phyloP scores from a whole-genome alignment of 164 flowering plant genomes.

The Annona cherimola region DNA sequence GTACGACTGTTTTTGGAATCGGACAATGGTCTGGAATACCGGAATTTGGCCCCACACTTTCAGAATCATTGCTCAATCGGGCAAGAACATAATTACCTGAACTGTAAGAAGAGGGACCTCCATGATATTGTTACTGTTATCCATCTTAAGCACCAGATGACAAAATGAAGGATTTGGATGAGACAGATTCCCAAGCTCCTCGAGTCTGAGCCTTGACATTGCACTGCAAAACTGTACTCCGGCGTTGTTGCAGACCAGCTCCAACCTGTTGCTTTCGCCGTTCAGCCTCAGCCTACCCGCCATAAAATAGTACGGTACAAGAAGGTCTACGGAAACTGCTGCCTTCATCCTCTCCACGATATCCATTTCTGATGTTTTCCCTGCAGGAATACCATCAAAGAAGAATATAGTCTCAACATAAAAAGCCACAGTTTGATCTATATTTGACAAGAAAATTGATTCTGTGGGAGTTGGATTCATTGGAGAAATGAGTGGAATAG shows the following conservation, averaged over 20 bases:
- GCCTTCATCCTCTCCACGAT: slow-evolving; percentile 29
- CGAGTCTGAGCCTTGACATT: slow-evolving; percentile 26
- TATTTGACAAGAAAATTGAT: slow-evolving; percentile 36
- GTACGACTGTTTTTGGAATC: too few relatives aligned
- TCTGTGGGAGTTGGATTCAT: slow-evolving; percentile 26
- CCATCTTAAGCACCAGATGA: slow-evolving; percentile 29
- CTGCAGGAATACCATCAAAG: slow-evolving; percentile 17
- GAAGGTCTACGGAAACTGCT: slow-evolving; percentile 30
- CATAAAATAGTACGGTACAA: slow-evolving; percentile 45
- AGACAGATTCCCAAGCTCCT: slow-evolving; percentile 36
- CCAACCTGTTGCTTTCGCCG: slow-evolving; percentile 24
- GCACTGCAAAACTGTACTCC: slow-evolving; percentile 36
- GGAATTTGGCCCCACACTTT: not conserved
- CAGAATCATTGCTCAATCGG: not conserved
- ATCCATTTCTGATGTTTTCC: slow-evolving; percentile 8
- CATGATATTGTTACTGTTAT: slow-evolving; percentile 16
- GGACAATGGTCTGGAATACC: not conserved
- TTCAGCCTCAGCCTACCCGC: slow-evolving; percentile 40
- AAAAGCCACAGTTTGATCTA: slow-evolving; percentile 41
- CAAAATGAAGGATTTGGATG: slow-evolving; percentile 35
- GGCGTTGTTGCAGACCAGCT: slow-evolving; percentile 45
- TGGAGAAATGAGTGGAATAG: slow-evolving; percentile 28
- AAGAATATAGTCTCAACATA: slow-evolving; percentile 41
- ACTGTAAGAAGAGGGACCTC: slow-evolving; percentile 34
- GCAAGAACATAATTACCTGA: slow-evolving; percentile 25